These are phyloP conservation scores for Dovyalis caffra DNA, from an alignment of 345 rosid species.

Conservation along the genomic window DNA sequence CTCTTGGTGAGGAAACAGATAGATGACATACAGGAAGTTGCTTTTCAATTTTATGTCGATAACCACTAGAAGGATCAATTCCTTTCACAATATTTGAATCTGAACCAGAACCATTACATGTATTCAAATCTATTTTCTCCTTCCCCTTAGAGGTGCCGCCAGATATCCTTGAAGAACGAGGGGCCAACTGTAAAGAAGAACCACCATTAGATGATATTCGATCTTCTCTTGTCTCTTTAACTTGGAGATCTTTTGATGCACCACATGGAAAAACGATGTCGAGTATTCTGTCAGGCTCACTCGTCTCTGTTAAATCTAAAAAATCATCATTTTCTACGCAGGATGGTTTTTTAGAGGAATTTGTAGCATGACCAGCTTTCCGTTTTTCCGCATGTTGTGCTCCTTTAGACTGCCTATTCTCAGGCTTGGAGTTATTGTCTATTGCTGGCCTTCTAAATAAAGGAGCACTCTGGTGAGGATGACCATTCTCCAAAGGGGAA, in stretches of 20 bases:
- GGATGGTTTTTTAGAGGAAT: constrained; percentile 21
- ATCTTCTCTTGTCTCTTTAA: constrained; percentile 26
- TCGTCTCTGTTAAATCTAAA: constrained; percentile 27
- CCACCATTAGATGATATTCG: constrained; percentile 23
- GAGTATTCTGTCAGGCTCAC: constrained; percentile 21
- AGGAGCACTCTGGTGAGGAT: constrained; percentile 28
- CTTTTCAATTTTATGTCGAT: constrained; percentile 25
- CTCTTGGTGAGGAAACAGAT: constrained; percentile 37
- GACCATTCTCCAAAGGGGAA: constrained; percentile 22
- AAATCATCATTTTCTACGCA: constrained; percentile 24
- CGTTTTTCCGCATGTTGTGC: constrained; percentile 39
- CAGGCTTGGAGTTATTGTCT: constrained; percentile 34
- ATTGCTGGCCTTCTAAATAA: constrained; percentile 44
- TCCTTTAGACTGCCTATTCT: constrained; percentile 21
- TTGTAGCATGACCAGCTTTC: constrained; percentile 30
- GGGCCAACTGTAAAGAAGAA: constrained; percentile 26
- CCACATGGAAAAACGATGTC: constrained; percentile 29
- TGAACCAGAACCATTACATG: constrained; percentile 34
- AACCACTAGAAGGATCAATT: constrained; percentile 37
- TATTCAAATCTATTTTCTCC: constrained; percentile 46
- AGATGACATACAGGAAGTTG: constrained; percentile 21
- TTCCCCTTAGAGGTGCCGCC: constrained; percentile 57
- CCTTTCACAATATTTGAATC: constrained; percentile 34
- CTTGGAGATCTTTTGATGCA: constrained; percentile 27
- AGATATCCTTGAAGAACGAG: constrained; percentile 27